Base-by-base conservation (phyloP, 176 grass and related monocot species). In the Musa acuminata region DNA sequence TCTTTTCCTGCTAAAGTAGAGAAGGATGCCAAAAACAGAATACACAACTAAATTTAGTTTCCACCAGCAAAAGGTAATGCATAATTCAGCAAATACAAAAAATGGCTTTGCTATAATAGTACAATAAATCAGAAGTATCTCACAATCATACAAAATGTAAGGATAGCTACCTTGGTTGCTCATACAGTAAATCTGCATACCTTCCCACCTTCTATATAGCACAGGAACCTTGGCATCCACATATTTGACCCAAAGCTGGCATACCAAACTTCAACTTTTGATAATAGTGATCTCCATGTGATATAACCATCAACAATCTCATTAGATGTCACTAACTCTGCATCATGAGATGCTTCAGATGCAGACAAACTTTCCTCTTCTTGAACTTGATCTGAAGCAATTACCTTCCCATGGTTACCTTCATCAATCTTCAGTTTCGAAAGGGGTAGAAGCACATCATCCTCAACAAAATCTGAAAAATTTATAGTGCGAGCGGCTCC, bases 171-270 rank as follows among this genome's bases (percentile, higher is more conserved):
- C n/a, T 21, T 58, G 52, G 12, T 57, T 55, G 13, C 4, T 21
- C 51, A 58, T 78, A 89, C 17, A 50, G 65, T 43, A 19, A 49
- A 10, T 23, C 11, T 21, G 26, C 60, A 10, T 87, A 98, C 90
- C 90, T 91, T 98, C 51, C 95, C 90, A 35, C 90, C 95, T 80
- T 85, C 71, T 79, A 98, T 77, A 67, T 98, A 94, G 86, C 95
- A 91, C 59, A 93, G 35, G 81, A 98, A 91, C 76, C 90, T 93
- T 71, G 86, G 82, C 67, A 77, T 85, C 86, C 88, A 98, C 90
- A 93, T 89, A 80, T 98, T 98, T 77, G 95, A 98, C 53, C 95
- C 95, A 89, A 84, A 98, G 58, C 84, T 94, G 64, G 86, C 90
- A 89, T 93, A 93, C 95, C 95, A 98, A 85, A 98, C 71, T 83